phyloP scores from a whole-genome alignment of 805 yeast species.

The Metschnikowia dekortorum region DNA sequence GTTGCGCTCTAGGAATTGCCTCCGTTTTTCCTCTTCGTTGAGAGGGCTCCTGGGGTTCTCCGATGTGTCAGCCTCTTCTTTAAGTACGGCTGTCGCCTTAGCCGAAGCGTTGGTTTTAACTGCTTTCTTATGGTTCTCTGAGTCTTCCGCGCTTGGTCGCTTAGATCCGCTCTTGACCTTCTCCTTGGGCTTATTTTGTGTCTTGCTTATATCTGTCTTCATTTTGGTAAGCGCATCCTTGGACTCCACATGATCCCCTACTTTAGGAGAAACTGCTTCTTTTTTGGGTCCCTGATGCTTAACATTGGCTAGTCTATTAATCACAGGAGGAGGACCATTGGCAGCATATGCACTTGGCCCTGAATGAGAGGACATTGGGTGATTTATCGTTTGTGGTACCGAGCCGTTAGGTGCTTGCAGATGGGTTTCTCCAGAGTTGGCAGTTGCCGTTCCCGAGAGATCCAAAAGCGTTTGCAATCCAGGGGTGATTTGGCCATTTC shows the following conservation, averaged over 20 bases:
- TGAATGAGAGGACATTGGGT: neutral
- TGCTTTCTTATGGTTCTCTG: conserved; percentile 10
- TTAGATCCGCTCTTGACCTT: conserved; percentile 2
- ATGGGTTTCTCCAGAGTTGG: neutral
- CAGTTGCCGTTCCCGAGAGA: conserved; percentile 13
- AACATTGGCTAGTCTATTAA: neutral
- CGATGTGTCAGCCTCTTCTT: conserved; percentile 8
- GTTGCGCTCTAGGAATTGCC: conserved; percentile 79
- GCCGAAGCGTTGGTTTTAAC: conserved; percentile 5
- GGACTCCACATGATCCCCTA: neutral
- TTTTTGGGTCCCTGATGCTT: neutral
- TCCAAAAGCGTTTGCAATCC: conserved; percentile 41
- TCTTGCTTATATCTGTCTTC: neutral
- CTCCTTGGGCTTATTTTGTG: neutral
- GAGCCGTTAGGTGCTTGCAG: neutral
- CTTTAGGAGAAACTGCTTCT: neutral
- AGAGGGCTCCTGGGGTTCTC: conserved; percentile 4
- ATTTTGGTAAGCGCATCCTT: neutral
- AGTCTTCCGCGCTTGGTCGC: conserved; percentile 3
- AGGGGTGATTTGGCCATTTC: conserved; percentile 47
- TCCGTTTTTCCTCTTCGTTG: conserved; percentile 49
- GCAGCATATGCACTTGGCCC: neutral
- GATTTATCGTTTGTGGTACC: neutral
- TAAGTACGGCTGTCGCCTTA: conserved; percentile 7
- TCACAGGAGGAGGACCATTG: neutral